Conservation (phyloP, 352 stramenopile genomes). For the Pythium sukuiense region DNA sequence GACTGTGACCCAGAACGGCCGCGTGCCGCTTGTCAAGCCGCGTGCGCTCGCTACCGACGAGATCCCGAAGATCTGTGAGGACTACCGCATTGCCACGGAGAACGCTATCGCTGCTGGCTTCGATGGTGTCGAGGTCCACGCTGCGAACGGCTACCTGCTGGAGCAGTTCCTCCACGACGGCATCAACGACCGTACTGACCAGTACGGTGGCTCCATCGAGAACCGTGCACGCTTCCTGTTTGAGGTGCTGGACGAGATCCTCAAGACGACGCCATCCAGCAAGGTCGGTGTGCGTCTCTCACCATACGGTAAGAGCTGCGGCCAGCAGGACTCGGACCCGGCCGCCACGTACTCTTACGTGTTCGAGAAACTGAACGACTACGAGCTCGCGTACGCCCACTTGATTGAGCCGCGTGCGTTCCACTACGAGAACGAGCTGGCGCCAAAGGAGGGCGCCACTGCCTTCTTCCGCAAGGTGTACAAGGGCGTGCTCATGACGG, state of each 20-base stretch:
- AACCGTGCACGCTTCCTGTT: slow-evolving; percentile 64
- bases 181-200: slow-evolving; percentile 67
- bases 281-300: slow-evolving; percentile 25
- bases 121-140: slow-evolving; percentile 63
- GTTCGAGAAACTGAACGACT: slow-evolving; percentile 51
- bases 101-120: slow-evolving; percentile 39
- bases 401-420: slow-evolving; percentile 58
- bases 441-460: slow-evolving; percentile 42
- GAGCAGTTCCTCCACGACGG: slow-evolving; percentile 76
- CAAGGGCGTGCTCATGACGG: slow-evolving; percentile 32
- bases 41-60: slow-evolving; percentile 61
- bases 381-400: slow-evolving; percentile 59
- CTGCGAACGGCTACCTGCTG: slow-evolving; percentile 87
- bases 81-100: slow-evolving; percentile 54
- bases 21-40: slow-evolving; percentile 33
- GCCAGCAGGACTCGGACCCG: slow-evolving; percentile 43
- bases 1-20: slow-evolving; percentile 9
- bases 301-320: slow-evolving; percentile 28
- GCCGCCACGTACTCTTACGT: slow-evolving; percentile 54
- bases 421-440: slow-evolving; percentile 36
- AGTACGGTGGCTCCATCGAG: slow-evolving; percentile 73
- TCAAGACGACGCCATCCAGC: slow-evolving; percentile 3
- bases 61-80: slow-evolving; percentile 52
- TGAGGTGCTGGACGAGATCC: slow-evolving; percentile 47
- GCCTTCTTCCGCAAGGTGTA: slow-evolving; percentile 24